Evolutionary conservation across 2,329 filamentous ascomycete species (phyloP), one percentile per base, ranked within the genome.

Genomic region (Dothideomycetidae sp.): DNA sequence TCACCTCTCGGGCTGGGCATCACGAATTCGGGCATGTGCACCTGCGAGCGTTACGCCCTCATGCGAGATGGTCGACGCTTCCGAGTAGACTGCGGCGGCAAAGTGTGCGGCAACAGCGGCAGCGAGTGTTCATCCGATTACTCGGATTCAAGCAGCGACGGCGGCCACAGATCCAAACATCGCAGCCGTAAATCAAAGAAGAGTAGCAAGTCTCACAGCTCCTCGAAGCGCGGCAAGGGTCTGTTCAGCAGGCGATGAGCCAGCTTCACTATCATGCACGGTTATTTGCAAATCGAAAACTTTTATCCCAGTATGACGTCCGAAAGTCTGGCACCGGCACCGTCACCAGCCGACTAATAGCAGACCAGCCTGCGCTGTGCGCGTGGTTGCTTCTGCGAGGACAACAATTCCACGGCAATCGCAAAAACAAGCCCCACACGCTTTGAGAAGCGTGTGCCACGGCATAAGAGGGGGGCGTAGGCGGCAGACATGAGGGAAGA

Each of bases 1-100:
- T 7, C 7, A 7, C 7, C 7, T 7, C 7, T n/a, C 21, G 21
- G 7, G n/a, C 7, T 26, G 21, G 21, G 21, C n/a, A 69, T 75
- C 50, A 66, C 63, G 43, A 64, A 63, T 42, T 60, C 52, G 41
- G 58, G 60, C 53, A 72, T 71, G 58, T 96, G 90, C 75, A 85
- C 79, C 47, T 96, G 88, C 66, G 84, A 94, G 62, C 82, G 86
- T 65, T 94, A 90, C 67, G 88, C 86, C 51, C 93, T 96, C 68
- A 94, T 86, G 47, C 81, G 85, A 64, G 78, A 19, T 9, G 85
- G 86, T 55, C 81, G 92, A 61, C 78, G 86, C 53, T 81, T 96
- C 71, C 90, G 88, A 73, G 76, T 94, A 59, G 86, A 94, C 73
- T 96, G 88, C 56, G 85, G 85, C 50, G 88, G 88, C 50, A 68